Percentiles rank a stretch among this genome's conserved stretches.
These are phyloP conservation scores for Polymyxa betae DNA, from an alignment of 208 protist species.

Conservation along the genomic window DNA sequence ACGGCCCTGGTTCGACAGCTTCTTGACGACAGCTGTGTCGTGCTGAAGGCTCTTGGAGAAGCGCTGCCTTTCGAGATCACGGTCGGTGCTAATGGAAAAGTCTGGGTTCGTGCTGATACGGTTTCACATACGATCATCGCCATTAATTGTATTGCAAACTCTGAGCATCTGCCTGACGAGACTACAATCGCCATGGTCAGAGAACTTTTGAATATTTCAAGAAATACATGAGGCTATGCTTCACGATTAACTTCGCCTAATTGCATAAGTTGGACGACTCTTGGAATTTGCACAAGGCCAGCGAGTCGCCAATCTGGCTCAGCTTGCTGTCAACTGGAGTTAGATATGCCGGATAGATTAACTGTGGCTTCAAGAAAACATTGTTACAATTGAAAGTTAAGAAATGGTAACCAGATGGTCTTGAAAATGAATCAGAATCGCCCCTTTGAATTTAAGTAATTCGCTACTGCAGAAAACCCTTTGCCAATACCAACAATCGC, in stretches of 20 bases:
- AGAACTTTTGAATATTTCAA: background rate
- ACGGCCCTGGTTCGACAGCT: slow-evolving; percentile 66
- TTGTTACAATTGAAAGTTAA: too few species aligned
- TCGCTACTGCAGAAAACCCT: too few species aligned
- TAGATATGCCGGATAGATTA: too few species aligned
- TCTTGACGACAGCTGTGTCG: slow-evolving; percentile 64
- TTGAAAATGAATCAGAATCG: too few species aligned
- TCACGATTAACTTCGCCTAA: background rate
- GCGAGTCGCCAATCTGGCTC: too few species aligned
- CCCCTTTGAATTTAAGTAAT: too few species aligned
- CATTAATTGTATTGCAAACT: slow-evolving; percentile 34
- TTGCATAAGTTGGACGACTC: background rate
- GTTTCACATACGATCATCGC: background rate
- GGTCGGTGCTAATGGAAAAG: slow-evolving; percentile 76
- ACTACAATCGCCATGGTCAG: slow-evolving; percentile 5
- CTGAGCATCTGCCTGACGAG: slow-evolving; percentile 9
- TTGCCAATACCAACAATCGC: too few species aligned
- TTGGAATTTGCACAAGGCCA: too few species aligned
- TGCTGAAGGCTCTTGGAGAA: slow-evolving; percentile 71
- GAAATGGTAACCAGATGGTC: too few species aligned
- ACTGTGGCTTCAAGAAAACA: too few species aligned
- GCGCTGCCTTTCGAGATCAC: slow-evolving; percentile 75
- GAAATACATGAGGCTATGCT: background rate
- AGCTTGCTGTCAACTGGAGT: too few species aligned
- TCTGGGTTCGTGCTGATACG: slow-evolving; percentile 73